Evolutionary conservation across 2,329 filamentous ascomycete genomes (phyloP), one percentile per base, ranked within the genome.

Genomic region (Lecanoromycetidae sp.): DNA sequence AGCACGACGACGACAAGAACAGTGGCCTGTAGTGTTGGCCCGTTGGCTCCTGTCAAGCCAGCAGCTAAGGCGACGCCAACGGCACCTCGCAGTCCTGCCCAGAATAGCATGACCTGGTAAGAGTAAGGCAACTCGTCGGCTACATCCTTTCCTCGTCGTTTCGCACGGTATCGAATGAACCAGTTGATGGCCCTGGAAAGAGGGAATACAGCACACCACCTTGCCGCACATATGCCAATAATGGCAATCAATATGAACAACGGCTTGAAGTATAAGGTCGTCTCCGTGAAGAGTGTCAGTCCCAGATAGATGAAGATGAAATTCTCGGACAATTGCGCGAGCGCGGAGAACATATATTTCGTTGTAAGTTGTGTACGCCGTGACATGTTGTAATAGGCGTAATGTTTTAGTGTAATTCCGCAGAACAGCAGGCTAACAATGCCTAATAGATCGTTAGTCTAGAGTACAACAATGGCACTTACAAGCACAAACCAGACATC

Each of bases 351-450:
- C 48, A 95, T 76, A 66, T 94, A 98, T 64, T 98, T 98, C 44
- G 91, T 98, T 13, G 91, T 94, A 53, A 98, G 80, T 63, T 98
- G 91, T 1, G 91, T 96, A 52, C 91, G 82, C 40, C 91, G 81
- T 25, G 91, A 98, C 91, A 98, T 98, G 70, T 98, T 98, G 74
- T 96, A 95, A 68, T 98, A 98, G 53, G 91, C 91, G 60, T 98
- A 98, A 63, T 98, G 91, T 66, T 98, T 98, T 54, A 98, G 72
- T 9, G 91, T 96, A 57, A 98, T 98, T 46, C 91, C 91, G 64
- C 91, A 98, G 71, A 98, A 98, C 1, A 98, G 73, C 49, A 98
- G 63, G 20, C 91, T 94, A 56, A 98, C 91, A 58, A 98, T 98
- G 56, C 88, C 87, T 91, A 15, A 13, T 13, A 9, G 9, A 7